Evolutionary conservation across 83 land plant species (phyloP).

Genomic region (Diphasiastrum complanatum): DNA sequence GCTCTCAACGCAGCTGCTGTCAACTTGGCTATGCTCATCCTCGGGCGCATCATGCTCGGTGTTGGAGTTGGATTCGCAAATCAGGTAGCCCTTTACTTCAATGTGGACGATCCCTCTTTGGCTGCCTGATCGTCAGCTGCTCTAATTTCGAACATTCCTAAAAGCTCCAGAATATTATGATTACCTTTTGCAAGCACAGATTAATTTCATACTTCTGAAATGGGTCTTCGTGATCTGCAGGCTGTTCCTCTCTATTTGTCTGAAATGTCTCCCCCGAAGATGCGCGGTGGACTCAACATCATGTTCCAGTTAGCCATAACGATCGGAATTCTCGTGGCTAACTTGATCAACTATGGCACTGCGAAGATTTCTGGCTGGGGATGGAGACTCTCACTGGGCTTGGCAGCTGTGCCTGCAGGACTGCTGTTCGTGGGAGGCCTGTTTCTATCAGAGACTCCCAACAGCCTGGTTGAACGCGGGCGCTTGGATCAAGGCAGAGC

Average conservation of each 20-base stretch:
- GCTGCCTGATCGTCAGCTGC: too few species aligned
- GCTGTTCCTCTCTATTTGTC: constrained; percentile 14
- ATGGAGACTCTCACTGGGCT: constrained; percentile 24
- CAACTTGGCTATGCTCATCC: constrained; percentile 15
- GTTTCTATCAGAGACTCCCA: constrained; percentile 13
- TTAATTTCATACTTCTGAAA: too few species aligned
- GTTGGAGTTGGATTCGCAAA: constrained; percentile 16
- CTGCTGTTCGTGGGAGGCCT: constrained; percentile 5
- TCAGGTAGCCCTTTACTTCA: background rate
- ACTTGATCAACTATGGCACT: constrained; percentile 19
- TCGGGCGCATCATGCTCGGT: constrained; percentile 9
- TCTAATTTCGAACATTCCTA: too few species aligned
- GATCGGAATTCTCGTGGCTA: constrained; percentile 20
- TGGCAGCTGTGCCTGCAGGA: constrained; percentile 15
- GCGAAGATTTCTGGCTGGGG: constrained; percentile 20
- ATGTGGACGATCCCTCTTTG: too few species aligned
- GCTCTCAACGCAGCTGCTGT: constrained; percentile 5
- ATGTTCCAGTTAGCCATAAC: constrained; percentile 23
- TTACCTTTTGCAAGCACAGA: too few species aligned
- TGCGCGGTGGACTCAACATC: constrained; percentile 20
- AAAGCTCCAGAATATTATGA: too few species aligned
- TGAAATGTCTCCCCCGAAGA: constrained; percentile 19
- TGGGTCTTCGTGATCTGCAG: background rate
- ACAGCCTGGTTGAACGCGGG: too few species aligned
- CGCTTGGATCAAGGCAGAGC: too few species aligned